Evolutionary conservation across 257 asterid genomes (phyloP).

Genomic region (Anisodus acutangulus): DNA sequence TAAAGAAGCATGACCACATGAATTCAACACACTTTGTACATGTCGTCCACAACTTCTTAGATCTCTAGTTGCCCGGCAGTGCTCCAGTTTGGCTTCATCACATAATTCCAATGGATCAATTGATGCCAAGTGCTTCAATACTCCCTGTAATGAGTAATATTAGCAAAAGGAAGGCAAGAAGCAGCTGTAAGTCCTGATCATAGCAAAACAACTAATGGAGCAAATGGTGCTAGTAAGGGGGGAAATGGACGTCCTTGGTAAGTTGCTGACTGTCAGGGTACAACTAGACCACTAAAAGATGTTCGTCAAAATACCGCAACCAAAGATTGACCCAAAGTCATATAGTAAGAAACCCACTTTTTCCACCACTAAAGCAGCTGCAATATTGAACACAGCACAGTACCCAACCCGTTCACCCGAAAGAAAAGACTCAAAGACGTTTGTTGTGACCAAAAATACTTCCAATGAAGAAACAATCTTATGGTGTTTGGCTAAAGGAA

Average conservation of each 20-base stretch:
- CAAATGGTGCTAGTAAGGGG: conserved; percentile 12
- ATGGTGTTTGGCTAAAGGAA: background rate
- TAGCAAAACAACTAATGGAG: conserved; percentile 12
- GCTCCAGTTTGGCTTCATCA: conserved; percentile 92
- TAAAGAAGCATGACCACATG: conserved; percentile 91
- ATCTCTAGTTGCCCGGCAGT: conserved; percentile 94
- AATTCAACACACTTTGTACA: conserved; percentile 68
- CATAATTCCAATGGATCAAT: conserved; percentile 84
- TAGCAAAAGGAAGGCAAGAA: conserved; percentile 18
- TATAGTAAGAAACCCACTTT: background rate
- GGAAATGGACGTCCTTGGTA: background rate
- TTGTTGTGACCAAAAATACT: background rate
- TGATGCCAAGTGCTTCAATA: conserved; percentile 74
- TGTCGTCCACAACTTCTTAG: conserved; percentile 85
- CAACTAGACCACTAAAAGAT: conserved; percentile 9
- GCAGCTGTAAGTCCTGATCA: conserved; percentile 1
- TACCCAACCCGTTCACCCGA: background rate
- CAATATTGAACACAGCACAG: background rate
- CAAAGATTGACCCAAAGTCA: background rate
- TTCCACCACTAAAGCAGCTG: background rate
- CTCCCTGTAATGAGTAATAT: conserved; percentile 57
- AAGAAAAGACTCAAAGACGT: background rate
- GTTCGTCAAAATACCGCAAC: background rate
- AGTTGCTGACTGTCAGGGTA: background rate
- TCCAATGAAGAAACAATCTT: background rate